These are phyloP conservation scores for Luvunga scandens DNA, from an alignment of 345 rosid species.

Conservation along the genomic window DNA sequence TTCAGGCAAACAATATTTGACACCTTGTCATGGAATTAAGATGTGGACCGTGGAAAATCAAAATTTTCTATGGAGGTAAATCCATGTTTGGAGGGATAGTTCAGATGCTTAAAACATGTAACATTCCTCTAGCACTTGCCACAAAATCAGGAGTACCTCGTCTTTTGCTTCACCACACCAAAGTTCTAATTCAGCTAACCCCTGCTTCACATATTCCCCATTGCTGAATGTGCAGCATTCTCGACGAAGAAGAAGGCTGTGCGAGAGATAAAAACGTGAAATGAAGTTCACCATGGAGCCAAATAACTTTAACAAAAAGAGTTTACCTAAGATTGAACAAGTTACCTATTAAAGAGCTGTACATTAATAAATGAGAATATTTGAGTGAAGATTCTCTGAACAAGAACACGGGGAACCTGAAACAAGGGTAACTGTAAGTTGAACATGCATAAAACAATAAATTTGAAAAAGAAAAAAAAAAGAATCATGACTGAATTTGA, in stretches of 20 bases:
- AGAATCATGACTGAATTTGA: constrained; percentile 3
- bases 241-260: constrained; percentile 73
- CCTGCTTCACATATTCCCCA: constrained; percentile 81
- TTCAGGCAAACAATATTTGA: constrained; percentile 11
- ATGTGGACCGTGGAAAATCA: not conserved
- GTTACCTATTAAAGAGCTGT: constrained; percentile 81
- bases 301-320: constrained; percentile 3
- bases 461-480: not conserved
- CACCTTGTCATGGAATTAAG: not conserved
- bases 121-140: not conserved
- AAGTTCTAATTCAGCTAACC: constrained; percentile 68
- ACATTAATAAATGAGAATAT: constrained; percentile 73
- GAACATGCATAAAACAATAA: not conserved
- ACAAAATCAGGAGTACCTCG: constrained; percentile 48
- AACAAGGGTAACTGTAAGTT: constrained; percentile 23
- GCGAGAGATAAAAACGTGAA: constrained; percentile 16
- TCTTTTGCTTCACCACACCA: constrained; percentile 73
- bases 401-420: constrained; percentile 80
- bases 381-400: constrained; percentile 70
- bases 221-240: constrained; percentile 88
- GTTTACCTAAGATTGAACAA: constrained; percentile 1
- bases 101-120: not conserved
- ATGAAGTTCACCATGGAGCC: constrained; percentile 4
- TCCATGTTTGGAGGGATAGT: not conserved
- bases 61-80: not conserved